Percentiles rank a stretch among this genome's conserved stretches.
These are phyloP conservation scores for Vitis hybrid DNA, from an alignment of 177 flowering plant species.

Conservation along the genomic window DNA sequence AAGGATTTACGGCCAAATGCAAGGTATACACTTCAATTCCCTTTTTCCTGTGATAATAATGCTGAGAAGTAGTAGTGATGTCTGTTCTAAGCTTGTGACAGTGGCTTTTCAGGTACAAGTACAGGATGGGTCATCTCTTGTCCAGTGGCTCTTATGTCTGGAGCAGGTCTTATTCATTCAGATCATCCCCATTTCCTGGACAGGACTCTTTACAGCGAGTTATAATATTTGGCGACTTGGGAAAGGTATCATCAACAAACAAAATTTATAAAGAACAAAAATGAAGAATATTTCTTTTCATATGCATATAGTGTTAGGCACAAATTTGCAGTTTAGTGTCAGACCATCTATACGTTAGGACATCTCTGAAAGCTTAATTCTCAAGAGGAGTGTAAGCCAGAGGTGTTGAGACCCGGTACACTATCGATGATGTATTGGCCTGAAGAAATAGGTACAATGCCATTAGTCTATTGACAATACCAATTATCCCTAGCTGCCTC, in stretches of 20 bases:
- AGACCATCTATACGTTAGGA: no score
- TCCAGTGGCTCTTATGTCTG: constrained; percentile 55
- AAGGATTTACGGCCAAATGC: constrained; percentile 82
- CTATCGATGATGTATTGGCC: no score
- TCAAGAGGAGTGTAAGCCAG: no score
- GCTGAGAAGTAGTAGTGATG: not conserved
- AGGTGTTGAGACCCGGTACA: no score
- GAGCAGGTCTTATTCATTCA: constrained; percentile 72
- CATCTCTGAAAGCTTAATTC: no score
- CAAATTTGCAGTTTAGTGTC: no score
- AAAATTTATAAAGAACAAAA: no score
- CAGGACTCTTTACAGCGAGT: constrained; percentile 83
- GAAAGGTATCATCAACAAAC: constrained; percentile 52
- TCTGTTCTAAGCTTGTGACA: not conserved
- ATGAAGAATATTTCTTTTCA: not conserved
- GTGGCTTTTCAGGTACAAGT: constrained; percentile 58
- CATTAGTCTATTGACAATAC: no score
- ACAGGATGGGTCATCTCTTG: constrained; percentile 71
- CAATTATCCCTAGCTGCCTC: no score
- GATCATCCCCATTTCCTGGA: constrained; percentile 80
- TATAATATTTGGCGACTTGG: constrained; percentile 88
- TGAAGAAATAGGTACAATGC: no score
- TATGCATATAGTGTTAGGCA: not conserved
- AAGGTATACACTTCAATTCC: constrained; percentile 32
- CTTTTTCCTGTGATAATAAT: not conserved